Base-by-base conservation (phyloP, 2,329 filamentous ascomycete species). In the Didymella sp. region DNA sequence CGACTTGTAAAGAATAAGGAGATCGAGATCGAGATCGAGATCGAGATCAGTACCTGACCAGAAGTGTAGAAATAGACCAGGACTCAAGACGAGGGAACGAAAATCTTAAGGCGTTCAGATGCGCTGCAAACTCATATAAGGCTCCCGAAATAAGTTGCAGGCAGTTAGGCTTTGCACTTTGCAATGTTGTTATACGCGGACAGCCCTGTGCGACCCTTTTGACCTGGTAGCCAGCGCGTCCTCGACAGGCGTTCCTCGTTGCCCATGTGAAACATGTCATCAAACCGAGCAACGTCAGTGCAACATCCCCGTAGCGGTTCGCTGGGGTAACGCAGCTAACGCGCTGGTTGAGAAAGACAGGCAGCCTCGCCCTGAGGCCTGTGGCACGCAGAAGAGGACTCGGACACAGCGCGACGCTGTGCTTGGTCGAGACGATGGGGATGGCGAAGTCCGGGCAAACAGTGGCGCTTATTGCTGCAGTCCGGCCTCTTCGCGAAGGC, bases 161-260 rank as follows among this genome's bases (percentile, higher is more conserved):
- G 54, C 48, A 44, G 38, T 48, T 31, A 56, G 54, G 11, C 47
- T 62, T 58, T 60, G 61, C 60, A 13, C 47, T 62, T 58, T 60
- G 61, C 60, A 67, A 59, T 66, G 56, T 66, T 64, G 65, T 70
- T 61, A 56, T 69, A 64, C 63, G 58, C 56, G 59, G 46, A 59
- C 56, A 55, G 58, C 59, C 59, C 51, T 67, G 66, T 67, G 53
- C 61, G 46, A 67, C 66, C 58, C 30, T 55, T 52, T 52, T 56
- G 49, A 62, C 57, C 61, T 63, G 50, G 53, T 38, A 35, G 51
- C 27, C 56, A 58, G 49, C 49, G 49, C 49, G 44, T 50, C 41
- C 53, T 58, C 53, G 51, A 63, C 65, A 68, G 62, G 64, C 47
- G 50, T 41, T 58, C 61, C 66, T 62, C 58, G 67, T 51, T 56